Evolutionary conservation across 768 basidiomycete genomes (phyloP).

Genomic region (Tephrocybe sp.): DNA sequence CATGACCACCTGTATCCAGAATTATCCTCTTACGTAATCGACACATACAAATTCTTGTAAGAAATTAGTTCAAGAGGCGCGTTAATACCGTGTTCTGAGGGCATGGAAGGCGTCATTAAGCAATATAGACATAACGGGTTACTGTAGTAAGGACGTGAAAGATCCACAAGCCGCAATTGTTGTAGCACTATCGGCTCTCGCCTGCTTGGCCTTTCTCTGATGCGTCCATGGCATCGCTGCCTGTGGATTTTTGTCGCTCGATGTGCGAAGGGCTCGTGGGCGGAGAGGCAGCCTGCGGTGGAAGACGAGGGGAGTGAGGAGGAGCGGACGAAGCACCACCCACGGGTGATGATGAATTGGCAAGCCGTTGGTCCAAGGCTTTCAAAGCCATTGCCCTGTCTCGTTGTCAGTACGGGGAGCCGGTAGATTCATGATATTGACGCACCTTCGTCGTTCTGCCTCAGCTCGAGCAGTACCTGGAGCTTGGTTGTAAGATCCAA

Average conservation of each 20-base stretch:
- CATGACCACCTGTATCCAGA: slow-evolving; percentile 1
- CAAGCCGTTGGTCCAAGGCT: slow-evolving; percentile 91
- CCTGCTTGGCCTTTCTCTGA: slow-evolving; percentile 31
- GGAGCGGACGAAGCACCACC: slow-evolving; percentile 33
- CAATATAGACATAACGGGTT: slow-evolving; percentile 8
- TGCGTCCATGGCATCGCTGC: slow-evolving; percentile 30
- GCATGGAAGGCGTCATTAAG: slow-evolving; percentile 13
- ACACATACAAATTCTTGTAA: neutral
- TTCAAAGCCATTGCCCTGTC: slow-evolving; percentile 91
- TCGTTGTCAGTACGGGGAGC: slow-evolving; percentile 7
- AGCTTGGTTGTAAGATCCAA: slow-evolving; percentile 67
- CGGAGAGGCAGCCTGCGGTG: slow-evolving; percentile 32
- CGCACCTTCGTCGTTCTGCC: slow-evolving; percentile 91
- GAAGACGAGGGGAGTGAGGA: slow-evolving; percentile 28
- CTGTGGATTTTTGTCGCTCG: slow-evolving; percentile 35
- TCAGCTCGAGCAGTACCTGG: slow-evolving; percentile 93
- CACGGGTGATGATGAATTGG: slow-evolving; percentile 54
- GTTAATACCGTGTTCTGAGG: neutral
- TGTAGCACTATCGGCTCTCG: slow-evolving; percentile 25
- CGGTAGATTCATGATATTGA: slow-evolving; percentile 2
- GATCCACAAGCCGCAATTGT: slow-evolving; percentile 1
- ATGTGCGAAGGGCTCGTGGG: slow-evolving; percentile 13
- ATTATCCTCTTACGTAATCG: slow-evolving; percentile 17
- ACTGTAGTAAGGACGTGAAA: slow-evolving; percentile 12
- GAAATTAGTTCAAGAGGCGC: neutral